Evolutionary conservation across 139 green algal species (phyloP).

Genomic region (Auxenochlorella pyrenoidosa): DNA sequence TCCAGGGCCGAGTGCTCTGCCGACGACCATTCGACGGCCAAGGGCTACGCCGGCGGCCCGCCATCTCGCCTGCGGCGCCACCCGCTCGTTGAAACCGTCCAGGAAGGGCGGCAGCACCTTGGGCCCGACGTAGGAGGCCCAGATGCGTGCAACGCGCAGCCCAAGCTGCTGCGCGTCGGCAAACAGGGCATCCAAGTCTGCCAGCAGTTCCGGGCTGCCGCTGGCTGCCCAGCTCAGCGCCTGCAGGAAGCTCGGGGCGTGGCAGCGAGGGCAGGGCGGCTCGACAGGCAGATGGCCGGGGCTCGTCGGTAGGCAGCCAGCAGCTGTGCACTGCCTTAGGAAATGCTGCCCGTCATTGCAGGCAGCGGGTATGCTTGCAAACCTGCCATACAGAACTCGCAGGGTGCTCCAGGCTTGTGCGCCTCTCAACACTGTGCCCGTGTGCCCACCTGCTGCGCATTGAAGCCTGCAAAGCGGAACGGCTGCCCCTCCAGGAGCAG

Average conservation of each 20-base stretch:
- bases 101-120: conserved; percentile 15
- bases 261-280: neutral
- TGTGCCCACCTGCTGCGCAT: neutral
- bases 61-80: neutral
- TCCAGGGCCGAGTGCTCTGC: neutral
- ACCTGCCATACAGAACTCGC: neutral
- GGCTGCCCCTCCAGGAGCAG: neutral
- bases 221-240: conserved; percentile 18
- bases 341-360: neutral
- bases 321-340: too few species aligned
- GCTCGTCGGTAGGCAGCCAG: neutral
- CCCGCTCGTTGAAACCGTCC: neutral
- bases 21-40: too few species aligned
- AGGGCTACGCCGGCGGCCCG: too few species aligned
- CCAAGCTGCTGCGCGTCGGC: neutral
- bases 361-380: neutral
- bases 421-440: too few species aligned
- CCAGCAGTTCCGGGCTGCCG: neutral
- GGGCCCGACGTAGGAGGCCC: neutral
- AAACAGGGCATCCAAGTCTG: neutral
- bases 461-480: conserved; percentile 14
- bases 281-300: too few species aligned
- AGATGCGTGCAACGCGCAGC: neutral
- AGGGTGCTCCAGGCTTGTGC: neutral
- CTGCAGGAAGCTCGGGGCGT: neutral